Evolutionary conservation across 208 protist species (phyloP), one percentile per base, ranked within the genome.

Genomic region (Leishmania aethiopica): DNA sequence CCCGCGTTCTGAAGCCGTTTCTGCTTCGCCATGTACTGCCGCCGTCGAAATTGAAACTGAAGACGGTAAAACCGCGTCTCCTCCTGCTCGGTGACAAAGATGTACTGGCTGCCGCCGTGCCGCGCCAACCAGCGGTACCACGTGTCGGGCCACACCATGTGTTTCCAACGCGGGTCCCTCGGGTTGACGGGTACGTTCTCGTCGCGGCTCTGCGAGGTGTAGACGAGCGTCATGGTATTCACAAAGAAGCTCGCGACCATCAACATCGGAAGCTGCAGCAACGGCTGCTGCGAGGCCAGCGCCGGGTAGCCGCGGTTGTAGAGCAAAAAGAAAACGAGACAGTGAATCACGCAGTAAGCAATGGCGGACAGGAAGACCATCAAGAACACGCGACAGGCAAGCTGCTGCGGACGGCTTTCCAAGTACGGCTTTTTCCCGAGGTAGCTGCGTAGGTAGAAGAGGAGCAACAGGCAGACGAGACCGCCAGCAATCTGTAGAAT

Each of bases 71-170:
- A 97, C 42, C 60, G 77, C 11, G 78, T 87, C 82, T 98, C 94
- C 81, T 97, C 92, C 2, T 59, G 77, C 42, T 97, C 92, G 11
- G 83, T 92, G 69, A 77, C 69, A 79, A 98, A 98, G 87, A 98
- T 92, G 86, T 98, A 98, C 88, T 96, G 94, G 40, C 93, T 95
- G n/a, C 94, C 93, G 53, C 96, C 96, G 79, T 97, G 96, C 22
- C 90, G 89, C 45, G 83, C 82, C 51, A 98, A 80, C 93, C 94
- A 98, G 55, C 86, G 86, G 74, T 97, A 95, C 93, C 94, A 98
- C 76, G 84, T 82, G 79, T 96, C 87, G 4, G 92, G 93, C 96
- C 96, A 98, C 74, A 96, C 89, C 86, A 97, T 94, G 62, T 82
- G 75, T 87, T 94, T 95, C 94, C 96, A 98, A 13, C 92, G 88